Conservation (phyloP, 1,284 basidiomycete species). For the Coniophora puteana region DNA sequence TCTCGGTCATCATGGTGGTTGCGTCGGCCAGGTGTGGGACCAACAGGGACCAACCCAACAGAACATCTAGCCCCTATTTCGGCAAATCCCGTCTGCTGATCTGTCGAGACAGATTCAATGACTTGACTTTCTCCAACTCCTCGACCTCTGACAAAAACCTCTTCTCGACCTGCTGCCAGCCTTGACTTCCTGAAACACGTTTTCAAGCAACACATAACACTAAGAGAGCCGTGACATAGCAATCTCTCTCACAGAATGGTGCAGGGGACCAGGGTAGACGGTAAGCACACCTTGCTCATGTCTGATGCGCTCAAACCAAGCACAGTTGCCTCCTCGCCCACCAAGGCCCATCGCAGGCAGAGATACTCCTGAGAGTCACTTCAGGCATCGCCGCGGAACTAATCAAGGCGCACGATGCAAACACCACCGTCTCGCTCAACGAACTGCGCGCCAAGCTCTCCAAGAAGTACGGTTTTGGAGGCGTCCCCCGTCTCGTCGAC, state of each 20-base stretch:
- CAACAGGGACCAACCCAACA: too few species aligned
- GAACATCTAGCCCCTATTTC: too few species aligned
- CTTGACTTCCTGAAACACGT: too few species aligned
- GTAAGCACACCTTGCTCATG: conserved; percentile 14
- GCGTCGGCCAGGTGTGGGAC: too few species aligned
- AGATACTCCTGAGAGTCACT: conserved; percentile 86
- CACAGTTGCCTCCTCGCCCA: neutral
- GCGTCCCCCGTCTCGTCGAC: conserved; percentile 92
- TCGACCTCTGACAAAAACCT: too few species aligned
- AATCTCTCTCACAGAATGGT: conserved; percentile 35
- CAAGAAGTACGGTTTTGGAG: conserved; percentile 85
- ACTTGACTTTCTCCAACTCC: too few species aligned
- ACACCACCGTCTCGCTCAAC: conserved; percentile 81
- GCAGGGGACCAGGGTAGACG: conserved; percentile 39
- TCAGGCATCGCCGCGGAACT: conserved; percentile 95
- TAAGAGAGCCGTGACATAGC: too few species aligned
- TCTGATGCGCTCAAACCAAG: neutral
- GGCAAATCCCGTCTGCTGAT: too few species aligned
- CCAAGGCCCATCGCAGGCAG: conserved; percentile 81
- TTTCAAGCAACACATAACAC: too few species aligned
- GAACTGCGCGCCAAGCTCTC: conserved; percentile 84
- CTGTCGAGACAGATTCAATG: too few species aligned
- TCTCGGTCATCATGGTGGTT: too few species aligned
- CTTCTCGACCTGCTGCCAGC: too few species aligned
- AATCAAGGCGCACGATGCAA: conserved; percentile 84